phyloP scores from a whole-genome alignment of 306 rosid genomes.

The Cicer bijugum region DNA sequence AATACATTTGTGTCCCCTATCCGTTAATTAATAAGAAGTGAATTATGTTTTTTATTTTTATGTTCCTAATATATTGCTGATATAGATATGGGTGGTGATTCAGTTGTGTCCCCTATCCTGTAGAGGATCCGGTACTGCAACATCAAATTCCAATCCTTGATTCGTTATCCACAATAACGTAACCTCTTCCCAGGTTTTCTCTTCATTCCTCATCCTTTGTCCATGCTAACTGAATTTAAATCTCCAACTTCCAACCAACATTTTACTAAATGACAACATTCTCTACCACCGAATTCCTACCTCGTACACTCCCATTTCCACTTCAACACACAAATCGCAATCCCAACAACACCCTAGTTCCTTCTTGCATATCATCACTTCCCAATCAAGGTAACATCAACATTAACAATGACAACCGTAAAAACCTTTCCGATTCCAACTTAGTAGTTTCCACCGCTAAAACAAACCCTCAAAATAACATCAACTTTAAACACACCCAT shows the following conservation, averaged over 20 bases:
- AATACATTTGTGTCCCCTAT: too few relatives aligned
- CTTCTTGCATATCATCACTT: slow-evolving; percentile 48
- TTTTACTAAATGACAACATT: slow-evolving; percentile 55
- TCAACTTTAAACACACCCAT: slow-evolving; percentile 56
- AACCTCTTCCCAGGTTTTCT: not conserved
- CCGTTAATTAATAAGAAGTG: too few relatives aligned
- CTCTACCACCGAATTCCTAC: slow-evolving; percentile 60
- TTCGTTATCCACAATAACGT: slow-evolving; percentile 47
- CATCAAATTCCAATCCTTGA: slow-evolving; percentile 2
- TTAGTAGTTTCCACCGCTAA: slow-evolving; percentile 37
- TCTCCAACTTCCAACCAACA: not conserved
- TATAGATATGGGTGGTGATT: too few relatives aligned
- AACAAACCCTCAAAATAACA: slow-evolving; percentile 44
- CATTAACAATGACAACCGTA: slow-evolving; percentile 16
- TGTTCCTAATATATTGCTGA: too few relatives aligned
- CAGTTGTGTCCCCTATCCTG: too few relatives aligned
- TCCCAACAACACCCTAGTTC: slow-evolving; percentile 9
- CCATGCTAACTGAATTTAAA: slow-evolving; percentile 35
- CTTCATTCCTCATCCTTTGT: not conserved
- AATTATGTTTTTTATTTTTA: too few relatives aligned
- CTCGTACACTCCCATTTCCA: slow-evolving; percentile 52
- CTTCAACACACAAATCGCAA: slow-evolving; percentile 41
- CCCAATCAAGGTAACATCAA: slow-evolving; percentile 36
- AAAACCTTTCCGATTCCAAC: not conserved
- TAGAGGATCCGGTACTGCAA: too few relatives aligned